Base-by-base conservation (phyloP, 2,329 filamentous ascomycete species). In the Colletotrichum zoysiae region DNA sequence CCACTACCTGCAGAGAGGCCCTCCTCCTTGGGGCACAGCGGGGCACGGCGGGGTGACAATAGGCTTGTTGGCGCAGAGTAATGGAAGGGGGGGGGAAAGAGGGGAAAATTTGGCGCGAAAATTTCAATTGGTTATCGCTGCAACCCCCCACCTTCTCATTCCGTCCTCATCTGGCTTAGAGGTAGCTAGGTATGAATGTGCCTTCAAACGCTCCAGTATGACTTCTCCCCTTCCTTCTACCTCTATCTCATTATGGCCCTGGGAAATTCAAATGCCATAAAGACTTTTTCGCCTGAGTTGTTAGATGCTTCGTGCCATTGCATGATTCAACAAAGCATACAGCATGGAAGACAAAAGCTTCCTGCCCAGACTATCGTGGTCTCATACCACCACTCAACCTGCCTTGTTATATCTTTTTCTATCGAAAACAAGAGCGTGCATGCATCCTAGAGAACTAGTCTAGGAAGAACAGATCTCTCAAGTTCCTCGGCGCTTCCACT, bases 401-500 rank as follows among this genome's bases (percentile, higher is more conserved):
- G 23, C 2, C 48, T 14, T 26, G 23, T 11, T 16, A 26, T 23
- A 26, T 26, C 55, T 26, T 26, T 26, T 57, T 40, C 11, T 23
- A 23, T 57, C 5, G 20, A 30, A 30, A 7, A 12, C 11, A 38
- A 38, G 6, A 12, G 7, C 1, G 1, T 35, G 1, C 2, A 9
- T 4, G 20, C 3, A 40, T 40, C 26, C 38, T 64, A 71, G 5
- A 71, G 65, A 8, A 71, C 48, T 11, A 71, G 48, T 20, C 59
- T 59, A 50, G 69, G 65, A 9, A 71, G 59, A 23, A 69, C 59
- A 12, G 55, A 62, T 40, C 50, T 30, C 40, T 71, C 69, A 55
- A 71, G 40, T 35, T 71, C 69, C 5, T 69, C 59, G 5, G 33
- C 59, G 30, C 55, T 69, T 3, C 69, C 64, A 55, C 71, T 84